Evolutionary conservation across 768 basidiomycete species (phyloP), one percentile per base, ranked within the genome.

Genomic region (Pleurotus eryngii): DNA sequence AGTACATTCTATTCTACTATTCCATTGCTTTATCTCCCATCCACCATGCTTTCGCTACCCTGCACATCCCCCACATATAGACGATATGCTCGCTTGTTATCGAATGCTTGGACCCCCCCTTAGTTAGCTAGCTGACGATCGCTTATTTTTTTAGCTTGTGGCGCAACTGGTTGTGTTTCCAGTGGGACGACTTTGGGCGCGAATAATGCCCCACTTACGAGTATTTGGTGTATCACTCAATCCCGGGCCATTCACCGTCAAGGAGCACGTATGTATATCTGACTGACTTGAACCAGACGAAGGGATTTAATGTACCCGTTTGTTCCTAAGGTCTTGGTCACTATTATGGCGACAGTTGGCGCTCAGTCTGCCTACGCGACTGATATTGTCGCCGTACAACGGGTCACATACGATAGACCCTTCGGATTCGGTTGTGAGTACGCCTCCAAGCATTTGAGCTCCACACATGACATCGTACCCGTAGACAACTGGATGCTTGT

Each of bases 191-290:
- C 69, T 75, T 1, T 88, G 86, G 81, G 87, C 87, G n/a, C 70
- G 82, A 51, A 63, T 84, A 5, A 63, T 85, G 30, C 89, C 88
- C 1, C 64, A 70, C 20, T 71, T 78, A 57, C 73, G 67, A 26
- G 66, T 90, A 2, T 81, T 85, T 37, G 86, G 87, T n/a, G 40
- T 83, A 17, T 70, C 80, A 14, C 67, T 89, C 46, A 90, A 90
- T 67, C 87, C 87, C 15, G 90, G 90, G 3, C 86, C 83, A 1
- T 91, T 89, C 65, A 81, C 80, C 20, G 87, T 91, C 67, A 90
- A 92, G 72, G 90, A 77, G 67, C 78, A 78, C 68, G 77, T 77
- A 57, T 60, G 67, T 62, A 51, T 26, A n/a, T 22, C 6, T 30
- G 15, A 9, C n/a, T 24, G 30, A 35, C 30, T 35, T 9, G 11